Evolutionary conservation across 805 yeast genomes (phyloP).

Genomic region (Debaryomyces tyrocola): DNA sequence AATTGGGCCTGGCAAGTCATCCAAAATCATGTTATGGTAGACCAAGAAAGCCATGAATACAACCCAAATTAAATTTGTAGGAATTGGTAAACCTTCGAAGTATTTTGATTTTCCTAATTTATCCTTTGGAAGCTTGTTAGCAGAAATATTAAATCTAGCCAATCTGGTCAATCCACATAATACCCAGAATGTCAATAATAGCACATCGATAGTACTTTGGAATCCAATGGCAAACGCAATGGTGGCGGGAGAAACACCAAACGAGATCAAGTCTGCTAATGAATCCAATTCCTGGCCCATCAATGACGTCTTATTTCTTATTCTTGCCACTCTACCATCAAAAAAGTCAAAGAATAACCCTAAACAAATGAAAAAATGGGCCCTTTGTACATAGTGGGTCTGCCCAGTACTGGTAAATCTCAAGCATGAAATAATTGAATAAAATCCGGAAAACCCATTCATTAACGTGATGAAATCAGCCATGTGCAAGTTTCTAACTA

Average conservation of each 20-base stretch:
- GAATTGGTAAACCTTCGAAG: conserved; percentile 97
- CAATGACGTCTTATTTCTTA: conserved; percentile 85
- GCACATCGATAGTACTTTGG: conserved; percentile 77
- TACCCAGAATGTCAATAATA: conserved; percentile 78
- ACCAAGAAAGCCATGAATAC: conserved; percentile 69
- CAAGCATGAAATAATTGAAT: conserved; percentile 81
- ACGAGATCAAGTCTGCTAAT: conserved; percentile 89
- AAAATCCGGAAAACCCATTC: conserved; percentile 93
- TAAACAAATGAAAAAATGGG: conserved; percentile 83
- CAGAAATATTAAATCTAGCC: conserved; percentile 94
- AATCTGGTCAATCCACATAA: conserved; percentile 91
- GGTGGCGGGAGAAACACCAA: conserved; percentile 94
- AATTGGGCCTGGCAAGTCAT: conserved; percentile 66
- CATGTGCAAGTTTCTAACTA: conserved; percentile 84
- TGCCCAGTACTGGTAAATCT: conserved; percentile 73
- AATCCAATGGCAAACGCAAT: conserved; percentile 91
- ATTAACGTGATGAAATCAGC: conserved; percentile 95
- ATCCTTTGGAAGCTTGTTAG: conserved; percentile 90
- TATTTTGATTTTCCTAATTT: conserved; percentile 80
- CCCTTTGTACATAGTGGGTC: conserved; percentile 75
- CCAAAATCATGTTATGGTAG: conserved; percentile 47
- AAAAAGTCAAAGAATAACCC: conserved; percentile 95
- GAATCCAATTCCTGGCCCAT: conserved; percentile 99
- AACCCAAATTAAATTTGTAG: conserved; percentile 79
- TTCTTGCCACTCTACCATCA: conserved; percentile 95